phyloP scores from a whole-genome alignment of 805 yeast genomes.

The Cyberlindnera mississippiensis region DNA sequence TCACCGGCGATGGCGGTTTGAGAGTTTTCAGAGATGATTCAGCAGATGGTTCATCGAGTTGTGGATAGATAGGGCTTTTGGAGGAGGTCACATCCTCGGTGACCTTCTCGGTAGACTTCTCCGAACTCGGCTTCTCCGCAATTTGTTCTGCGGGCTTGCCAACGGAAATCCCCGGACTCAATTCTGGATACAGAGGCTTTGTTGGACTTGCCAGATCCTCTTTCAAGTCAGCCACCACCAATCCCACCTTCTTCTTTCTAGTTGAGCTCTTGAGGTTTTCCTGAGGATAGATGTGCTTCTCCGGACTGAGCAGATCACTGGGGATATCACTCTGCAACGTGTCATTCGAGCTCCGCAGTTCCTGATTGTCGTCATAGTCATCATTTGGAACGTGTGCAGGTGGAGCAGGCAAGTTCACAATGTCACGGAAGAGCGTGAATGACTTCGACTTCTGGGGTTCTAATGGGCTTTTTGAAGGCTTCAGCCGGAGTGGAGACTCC shows the following conservation, averaged over 20 bases:
- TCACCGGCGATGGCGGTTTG: too few species aligned
- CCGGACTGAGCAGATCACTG: slow-evolving; percentile 25
- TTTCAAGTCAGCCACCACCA: too few species aligned
- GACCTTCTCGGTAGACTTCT: too few species aligned
- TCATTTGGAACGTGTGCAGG: slow-evolving; percentile 1
- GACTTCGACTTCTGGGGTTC: slow-evolving; percentile 3
- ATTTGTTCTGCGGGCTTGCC: too few species aligned
- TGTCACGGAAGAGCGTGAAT: slow-evolving; percentile 6
- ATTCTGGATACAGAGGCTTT: too few species aligned
- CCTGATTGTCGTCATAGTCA: slow-evolving; percentile 6
- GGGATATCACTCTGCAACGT: slow-evolving; percentile 24
- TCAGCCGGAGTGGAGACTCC: not conserved
- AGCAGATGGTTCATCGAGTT: too few species aligned
- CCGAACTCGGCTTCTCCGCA: too few species aligned
- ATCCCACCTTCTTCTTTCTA: not conserved
- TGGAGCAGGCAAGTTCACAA: not conserved
- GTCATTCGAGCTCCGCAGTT: slow-evolving; percentile 4
- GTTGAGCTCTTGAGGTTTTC: slow-evolving; percentile 18
- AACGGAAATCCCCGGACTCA: too few species aligned
- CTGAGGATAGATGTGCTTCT: slow-evolving; percentile 21
- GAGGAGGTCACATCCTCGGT: too few species aligned
- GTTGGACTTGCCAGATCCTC: too few species aligned
- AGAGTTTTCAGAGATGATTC: too few species aligned
- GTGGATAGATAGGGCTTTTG: too few species aligned
- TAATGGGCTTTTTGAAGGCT: not conserved